Evolutionary conservation across 108 stramenopile species (phyloP).

Genomic region (Conticribra guillardii): DNA sequence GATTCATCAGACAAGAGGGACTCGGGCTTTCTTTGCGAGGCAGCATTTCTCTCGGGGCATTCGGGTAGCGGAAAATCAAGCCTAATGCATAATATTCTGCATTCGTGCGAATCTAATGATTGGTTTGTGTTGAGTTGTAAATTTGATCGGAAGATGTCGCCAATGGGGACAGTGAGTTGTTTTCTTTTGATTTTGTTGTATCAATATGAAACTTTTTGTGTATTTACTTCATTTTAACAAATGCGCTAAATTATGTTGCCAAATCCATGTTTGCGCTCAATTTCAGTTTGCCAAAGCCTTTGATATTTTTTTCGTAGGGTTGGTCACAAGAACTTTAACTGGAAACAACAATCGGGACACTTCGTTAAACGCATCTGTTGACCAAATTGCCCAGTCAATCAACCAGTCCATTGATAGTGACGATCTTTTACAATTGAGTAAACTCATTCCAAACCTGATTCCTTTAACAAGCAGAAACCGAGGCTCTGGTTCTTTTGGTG

Average conservation of each 20-base stretch:
- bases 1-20: background rate
- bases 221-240: too few relatives aligned
- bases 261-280: too few relatives aligned
- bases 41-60: constrained; percentile 4
- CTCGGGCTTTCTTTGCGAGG: background rate
- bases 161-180: constrained; percentile 3
- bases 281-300: background rate
- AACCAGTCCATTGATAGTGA: constrained; percentile 8
- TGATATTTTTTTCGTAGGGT: constrained; percentile 2
- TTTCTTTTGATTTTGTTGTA: background rate
- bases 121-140: constrained; percentile 11
- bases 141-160: constrained; percentile 4
- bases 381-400: too few relatives aligned
- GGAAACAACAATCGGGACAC: constrained; percentile 1
- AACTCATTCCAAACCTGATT: constrained; percentile 4
- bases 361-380: too few relatives aligned
- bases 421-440: background rate
- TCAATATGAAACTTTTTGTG: too few relatives aligned
- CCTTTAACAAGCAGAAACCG: too few relatives aligned
- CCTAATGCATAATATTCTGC: background rate
- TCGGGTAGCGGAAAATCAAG: constrained; percentile 2
- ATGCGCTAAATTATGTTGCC: too few relatives aligned
- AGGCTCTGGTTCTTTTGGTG: too few relatives aligned
- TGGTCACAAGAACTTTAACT: constrained; percentile 2
- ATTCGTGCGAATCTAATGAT: background rate